Evolutionary conservation across 148 eudicot genomes (phyloP).

Genomic region (Drosera capensis): DNA sequence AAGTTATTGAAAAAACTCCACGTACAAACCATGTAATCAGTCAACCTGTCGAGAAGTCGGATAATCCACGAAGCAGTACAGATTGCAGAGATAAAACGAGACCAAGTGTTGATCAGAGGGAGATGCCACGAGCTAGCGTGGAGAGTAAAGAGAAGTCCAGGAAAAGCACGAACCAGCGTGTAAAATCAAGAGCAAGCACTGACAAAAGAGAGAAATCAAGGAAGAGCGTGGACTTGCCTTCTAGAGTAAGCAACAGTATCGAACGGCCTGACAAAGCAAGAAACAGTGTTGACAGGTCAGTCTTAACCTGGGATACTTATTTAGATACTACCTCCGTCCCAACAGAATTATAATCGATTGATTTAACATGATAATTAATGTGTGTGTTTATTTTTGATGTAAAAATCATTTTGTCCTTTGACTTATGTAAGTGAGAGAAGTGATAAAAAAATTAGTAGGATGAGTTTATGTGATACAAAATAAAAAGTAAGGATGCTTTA

Average conservation of each 20-base stretch:
- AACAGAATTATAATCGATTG: background rate
- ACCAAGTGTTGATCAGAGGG: conserved; percentile 50
- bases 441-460: too few species aligned
- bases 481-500: too few species aligned
- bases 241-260: conserved; percentile 23
- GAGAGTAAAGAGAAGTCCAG: conserved; percentile 54
- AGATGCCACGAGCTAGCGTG: conserved; percentile 38
- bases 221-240: conserved; percentile 36
- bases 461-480: too few species aligned
- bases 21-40: conserved; percentile 24
- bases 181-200: conserved; percentile 56
- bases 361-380: background rate
- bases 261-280: conserved; percentile 72
- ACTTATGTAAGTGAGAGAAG: too few species aligned
- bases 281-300: conserved; percentile 85
- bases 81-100: conserved; percentile 51
- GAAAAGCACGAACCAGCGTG: conserved; percentile 41
- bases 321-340: background rate
- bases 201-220: conserved; percentile 56
- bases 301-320: conserved; percentile 3
- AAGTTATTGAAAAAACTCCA: conserved; percentile 50
- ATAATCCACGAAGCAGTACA: conserved; percentile 52
- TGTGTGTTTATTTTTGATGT: too few species aligned
- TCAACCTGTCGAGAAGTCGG: conserved; percentile 25
- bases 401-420: too few species aligned